phyloP scores from a whole-genome alignment of 352 stramenopile species.

The Aphanomyces astaci region DNA sequence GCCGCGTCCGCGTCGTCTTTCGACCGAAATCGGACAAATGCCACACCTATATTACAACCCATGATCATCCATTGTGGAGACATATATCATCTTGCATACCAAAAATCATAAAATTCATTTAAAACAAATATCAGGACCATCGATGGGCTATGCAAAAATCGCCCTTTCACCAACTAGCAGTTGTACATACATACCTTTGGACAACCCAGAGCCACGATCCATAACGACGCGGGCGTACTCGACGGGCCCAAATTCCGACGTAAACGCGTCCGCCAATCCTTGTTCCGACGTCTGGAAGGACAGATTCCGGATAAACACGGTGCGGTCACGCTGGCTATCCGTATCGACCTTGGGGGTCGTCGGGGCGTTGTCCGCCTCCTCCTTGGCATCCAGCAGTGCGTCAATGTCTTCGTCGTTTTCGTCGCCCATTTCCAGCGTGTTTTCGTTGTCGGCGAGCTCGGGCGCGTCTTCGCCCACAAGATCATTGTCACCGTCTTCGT shows the following conservation, averaged over 20 bases:
- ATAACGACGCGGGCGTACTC: conserved; percentile 78
- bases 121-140: no score
- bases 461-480: conserved; percentile 21
- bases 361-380: conserved; percentile 25
- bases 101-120: no score
- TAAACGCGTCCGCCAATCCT: conserved; percentile 58
- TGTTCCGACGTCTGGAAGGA: conserved; percentile 79
- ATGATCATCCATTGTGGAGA: no score
- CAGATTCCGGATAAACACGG: conserved; percentile 77
- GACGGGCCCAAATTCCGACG: conserved; percentile 50
- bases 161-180: not conserved
- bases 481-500: conserved; percentile 21
- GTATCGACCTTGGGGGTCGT: conserved; percentile 44
- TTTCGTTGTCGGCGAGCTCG: conserved; percentile 34
- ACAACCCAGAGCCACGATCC: conserved; percentile 68
- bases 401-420: conserved; percentile 3
- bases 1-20: conserved; percentile 44
- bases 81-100: no score
- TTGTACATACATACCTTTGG: conserved; percentile 32
- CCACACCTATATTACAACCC: no score
- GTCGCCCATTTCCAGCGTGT: conserved; percentile 33
- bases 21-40: conserved; percentile 73
- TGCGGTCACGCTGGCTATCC: conserved; percentile 69
- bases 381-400: conserved; percentile 35
- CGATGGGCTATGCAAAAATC: no score